Evolutionary conservation across 331 rosid species (phyloP).

Genomic region (Saraca asoca): DNA sequence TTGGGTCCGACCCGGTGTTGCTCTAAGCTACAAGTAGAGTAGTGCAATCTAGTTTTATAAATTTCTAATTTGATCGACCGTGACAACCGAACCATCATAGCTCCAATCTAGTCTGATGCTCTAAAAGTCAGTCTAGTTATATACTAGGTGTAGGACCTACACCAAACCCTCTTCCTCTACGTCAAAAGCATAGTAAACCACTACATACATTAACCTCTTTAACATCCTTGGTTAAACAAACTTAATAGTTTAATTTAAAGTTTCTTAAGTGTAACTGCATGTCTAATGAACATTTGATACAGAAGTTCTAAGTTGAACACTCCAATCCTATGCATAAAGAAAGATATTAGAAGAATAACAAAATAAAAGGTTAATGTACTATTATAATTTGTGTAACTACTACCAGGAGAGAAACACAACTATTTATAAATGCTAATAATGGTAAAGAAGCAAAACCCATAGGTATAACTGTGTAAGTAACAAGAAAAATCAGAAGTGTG

Average conservation of each 20-base stretch:
- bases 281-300: too few relatives aligned
- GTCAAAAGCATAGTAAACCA: slow-evolving; percentile 87
- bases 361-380: too few relatives aligned
- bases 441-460: slow-evolving; percentile 26
- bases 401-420: slow-evolving; percentile 11
- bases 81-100: too few relatives aligned
- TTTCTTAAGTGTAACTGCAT: slow-evolving; percentile 36
- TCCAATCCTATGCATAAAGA: too few relatives aligned
- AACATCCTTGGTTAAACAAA: slow-evolving; percentile 40
- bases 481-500: slow-evolving; percentile 20
- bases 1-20: too few relatives aligned
- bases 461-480: neutral
- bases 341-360: too few relatives aligned
- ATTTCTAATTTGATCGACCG: too few relatives aligned
- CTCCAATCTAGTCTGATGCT: slow-evolving; percentile 80
- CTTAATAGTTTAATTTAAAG: slow-evolving; percentile 43
- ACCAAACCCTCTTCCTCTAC: slow-evolving; percentile 91
- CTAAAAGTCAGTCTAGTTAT: slow-evolving; percentile 90
- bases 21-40: too few relatives aligned
- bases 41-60: too few relatives aligned
- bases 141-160: slow-evolving; percentile 84
- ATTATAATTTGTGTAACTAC: too few relatives aligned
- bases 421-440: neutral
- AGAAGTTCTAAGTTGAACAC: too few relatives aligned
- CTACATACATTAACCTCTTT: slow-evolving; percentile 61